Conservation (phyloP, 192 early-diverging fungal genomes). For the Backusella macrospora region DNA sequence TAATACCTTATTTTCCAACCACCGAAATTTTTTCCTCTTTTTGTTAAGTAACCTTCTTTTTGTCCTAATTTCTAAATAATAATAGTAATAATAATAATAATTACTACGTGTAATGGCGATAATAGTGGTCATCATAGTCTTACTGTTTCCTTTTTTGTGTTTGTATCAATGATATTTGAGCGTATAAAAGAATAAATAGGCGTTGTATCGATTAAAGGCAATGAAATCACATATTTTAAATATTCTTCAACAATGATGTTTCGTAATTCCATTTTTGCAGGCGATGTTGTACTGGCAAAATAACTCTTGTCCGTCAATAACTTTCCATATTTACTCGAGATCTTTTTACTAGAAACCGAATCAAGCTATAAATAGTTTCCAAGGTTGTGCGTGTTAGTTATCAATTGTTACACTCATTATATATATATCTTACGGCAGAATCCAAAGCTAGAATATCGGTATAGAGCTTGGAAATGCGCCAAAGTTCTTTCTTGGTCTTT, state of each 20-base stretch:
- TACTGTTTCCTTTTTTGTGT: conserved; percentile 10
- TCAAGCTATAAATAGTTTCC: not conserved
- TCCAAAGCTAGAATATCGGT: conserved; percentile 82
- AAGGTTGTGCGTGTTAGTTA: not conserved
- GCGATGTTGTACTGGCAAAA: not conserved
- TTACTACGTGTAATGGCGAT: not conserved
- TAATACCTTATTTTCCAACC: conserved; percentile 94
- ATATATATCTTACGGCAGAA: conserved; percentile 53
- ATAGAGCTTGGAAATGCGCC: conserved; percentile 88
- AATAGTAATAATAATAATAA: not conserved
- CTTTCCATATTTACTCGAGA: not conserved
- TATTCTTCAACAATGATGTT: conserved; percentile 68
- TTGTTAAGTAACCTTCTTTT: conserved; percentile 90
- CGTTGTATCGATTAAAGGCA: conserved; percentile 57
- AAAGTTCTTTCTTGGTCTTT: conserved; percentile 57
- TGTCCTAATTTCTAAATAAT: conserved; percentile 51
- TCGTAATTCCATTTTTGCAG: not conserved
- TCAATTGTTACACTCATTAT: not conserved
- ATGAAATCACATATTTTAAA: conserved; percentile 68
- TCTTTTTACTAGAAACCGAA: not conserved
- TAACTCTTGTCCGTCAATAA: not conserved
- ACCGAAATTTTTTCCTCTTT: conserved; percentile 95
- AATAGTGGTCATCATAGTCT: not conserved
- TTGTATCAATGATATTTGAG: conserved; percentile 57
- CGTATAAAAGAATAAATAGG: conserved; percentile 75